Evolutionary conservation across 352 stramenopile species (phyloP).

Genomic region (Globisporangium orthogonon): DNA sequence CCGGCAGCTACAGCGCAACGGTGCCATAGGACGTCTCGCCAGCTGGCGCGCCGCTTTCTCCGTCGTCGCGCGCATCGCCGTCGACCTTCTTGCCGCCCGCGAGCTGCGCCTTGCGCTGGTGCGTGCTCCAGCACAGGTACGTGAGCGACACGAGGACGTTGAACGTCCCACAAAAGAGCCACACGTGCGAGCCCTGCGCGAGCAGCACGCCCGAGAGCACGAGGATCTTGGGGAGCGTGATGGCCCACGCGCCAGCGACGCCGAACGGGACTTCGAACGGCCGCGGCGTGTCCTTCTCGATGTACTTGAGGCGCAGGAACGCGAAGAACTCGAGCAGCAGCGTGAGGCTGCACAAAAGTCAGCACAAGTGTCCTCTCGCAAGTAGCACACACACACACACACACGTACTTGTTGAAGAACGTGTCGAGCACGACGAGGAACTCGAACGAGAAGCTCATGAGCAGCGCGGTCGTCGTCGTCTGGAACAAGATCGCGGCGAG

Average conservation of each 20-base stretch:
- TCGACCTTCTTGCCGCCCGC: not conserved
- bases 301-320: slow-evolving; percentile 80
- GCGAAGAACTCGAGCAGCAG: slow-evolving; percentile 81
- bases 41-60: not conserved
- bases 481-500: slow-evolving; percentile 76
- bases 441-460: slow-evolving; percentile 86
- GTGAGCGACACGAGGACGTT: slow-evolving; percentile 47
- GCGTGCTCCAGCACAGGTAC: slow-evolving; percentile 65
- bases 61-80: too few species aligned
- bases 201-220: slow-evolving; percentile 70
- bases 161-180: slow-evolving; percentile 67
- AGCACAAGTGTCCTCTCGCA: not conserved
- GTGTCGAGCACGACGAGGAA: slow-evolving; percentile 80
- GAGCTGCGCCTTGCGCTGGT: slow-evolving; percentile 23
- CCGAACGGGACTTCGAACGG: slow-evolving; percentile 74
- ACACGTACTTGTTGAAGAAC: slow-evolving; percentile 85
- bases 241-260: slow-evolving; percentile 59
- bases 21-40: not conserved
- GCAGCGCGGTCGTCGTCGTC: slow-evolving; percentile 57
- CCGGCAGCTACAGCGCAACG: not conserved
- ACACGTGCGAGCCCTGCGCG: slow-evolving; percentile 56
- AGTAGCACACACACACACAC: not conserved
- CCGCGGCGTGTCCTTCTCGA: slow-evolving; percentile 64
- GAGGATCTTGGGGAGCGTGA: slow-evolving; percentile 77
- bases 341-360: slow-evolving; percentile 29